Evolutionary conservation across 768 basidiomycete genomes (phyloP).

Genomic region (Suillus subalutaceus): DNA sequence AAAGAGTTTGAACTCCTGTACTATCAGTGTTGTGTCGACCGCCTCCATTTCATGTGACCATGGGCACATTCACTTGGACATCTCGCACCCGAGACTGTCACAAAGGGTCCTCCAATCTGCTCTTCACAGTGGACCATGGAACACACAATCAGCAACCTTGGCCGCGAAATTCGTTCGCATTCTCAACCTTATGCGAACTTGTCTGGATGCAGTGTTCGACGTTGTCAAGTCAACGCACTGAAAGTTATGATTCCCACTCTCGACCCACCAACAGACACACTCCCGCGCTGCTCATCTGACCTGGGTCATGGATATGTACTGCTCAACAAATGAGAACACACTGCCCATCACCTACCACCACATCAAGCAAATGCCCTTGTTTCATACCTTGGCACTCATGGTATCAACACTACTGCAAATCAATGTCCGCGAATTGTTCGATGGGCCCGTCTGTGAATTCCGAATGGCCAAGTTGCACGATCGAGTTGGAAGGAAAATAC

Average conservation of each 20-base stretch:
- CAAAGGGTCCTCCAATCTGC: slow-evolving; percentile 24
- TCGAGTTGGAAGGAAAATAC: slow-evolving; percentile 6
- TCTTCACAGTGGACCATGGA: slow-evolving; percentile 35
- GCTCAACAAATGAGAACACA: slow-evolving; percentile 7
- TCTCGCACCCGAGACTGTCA: slow-evolving; percentile 21
- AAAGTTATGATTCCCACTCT: slow-evolving; percentile 17
- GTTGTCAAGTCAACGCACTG: slow-evolving; percentile 23
- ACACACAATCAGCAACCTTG: slow-evolving; percentile 27
- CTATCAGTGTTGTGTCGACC: slow-evolving; percentile 21
- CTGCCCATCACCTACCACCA: neutral
- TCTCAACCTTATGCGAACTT: slow-evolving; percentile 32
- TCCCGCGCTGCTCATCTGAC: neutral
- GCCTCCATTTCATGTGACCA: slow-evolving; percentile 33
- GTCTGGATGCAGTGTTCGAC: slow-evolving; percentile 22
- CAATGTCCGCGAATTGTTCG: neutral
- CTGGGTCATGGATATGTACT: slow-evolving; percentile 19
- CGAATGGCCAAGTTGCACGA: slow-evolving; percentile 25
- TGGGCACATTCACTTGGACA: slow-evolving; percentile 30
- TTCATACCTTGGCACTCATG: neutral
- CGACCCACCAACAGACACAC: slow-evolving; percentile 4
- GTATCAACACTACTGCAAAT: neutral
- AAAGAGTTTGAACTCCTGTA: slow-evolving; percentile 36
- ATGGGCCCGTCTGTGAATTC: slow-evolving; percentile 25
- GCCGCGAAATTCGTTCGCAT: slow-evolving; percentile 26
- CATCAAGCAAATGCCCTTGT: neutral